These are phyloP conservation scores for Aspergillus carlsbadensis DNA, from an alignment of 495 filamentous ascomycete genomes.

Conservation along the genomic window DNA sequence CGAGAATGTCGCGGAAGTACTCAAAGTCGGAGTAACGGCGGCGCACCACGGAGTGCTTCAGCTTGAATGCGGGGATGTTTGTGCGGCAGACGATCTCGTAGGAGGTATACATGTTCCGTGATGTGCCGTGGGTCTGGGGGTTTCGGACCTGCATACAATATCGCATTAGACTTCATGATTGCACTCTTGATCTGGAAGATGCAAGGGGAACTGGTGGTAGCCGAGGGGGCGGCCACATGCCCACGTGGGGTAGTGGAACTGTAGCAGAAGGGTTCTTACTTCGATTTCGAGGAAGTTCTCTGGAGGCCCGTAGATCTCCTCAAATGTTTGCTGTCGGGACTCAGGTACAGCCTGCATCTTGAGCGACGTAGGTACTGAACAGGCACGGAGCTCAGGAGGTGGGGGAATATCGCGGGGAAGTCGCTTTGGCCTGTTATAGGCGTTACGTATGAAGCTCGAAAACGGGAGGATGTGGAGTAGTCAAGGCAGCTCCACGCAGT, in stretches of 20 bases:
- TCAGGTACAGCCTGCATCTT: slow-evolving; percentile 82
- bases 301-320: slow-evolving; percentile 97
- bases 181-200: too few species aligned
- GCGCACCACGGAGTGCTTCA: slow-evolving; percentile 80
- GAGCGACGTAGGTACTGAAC: slow-evolving; percentile 7
- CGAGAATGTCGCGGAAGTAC: slow-evolving; percentile 96
- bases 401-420: slow-evolving; percentile 12
- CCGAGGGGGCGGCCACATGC: slow-evolving; percentile 8
- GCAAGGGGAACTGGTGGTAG: not conserved
- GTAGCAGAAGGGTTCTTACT: slow-evolving; percentile 45
- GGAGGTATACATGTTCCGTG: slow-evolving; percentile 95
- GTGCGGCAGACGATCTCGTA: slow-evolving; percentile 97
- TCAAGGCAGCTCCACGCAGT: not conserved
- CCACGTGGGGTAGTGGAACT: slow-evolving; percentile 6
- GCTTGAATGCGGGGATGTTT: slow-evolving; percentile 98
- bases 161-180: too few species aligned
- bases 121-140: slow-evolving; percentile 92
- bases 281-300: slow-evolving; percentile 99
- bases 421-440: not conserved
- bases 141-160: slow-evolving; percentile 71
- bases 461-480: not conserved
- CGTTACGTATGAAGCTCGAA: not conserved
- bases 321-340: slow-evolving; percentile 88
- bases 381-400: not conserved
- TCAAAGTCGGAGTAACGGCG: slow-evolving; percentile 97